A percentile compares a stretch with the other conserved stretches of the same genome.
Conservation (phyloP, 306 rosid genomes). For the Casuarina glauca region DNA sequence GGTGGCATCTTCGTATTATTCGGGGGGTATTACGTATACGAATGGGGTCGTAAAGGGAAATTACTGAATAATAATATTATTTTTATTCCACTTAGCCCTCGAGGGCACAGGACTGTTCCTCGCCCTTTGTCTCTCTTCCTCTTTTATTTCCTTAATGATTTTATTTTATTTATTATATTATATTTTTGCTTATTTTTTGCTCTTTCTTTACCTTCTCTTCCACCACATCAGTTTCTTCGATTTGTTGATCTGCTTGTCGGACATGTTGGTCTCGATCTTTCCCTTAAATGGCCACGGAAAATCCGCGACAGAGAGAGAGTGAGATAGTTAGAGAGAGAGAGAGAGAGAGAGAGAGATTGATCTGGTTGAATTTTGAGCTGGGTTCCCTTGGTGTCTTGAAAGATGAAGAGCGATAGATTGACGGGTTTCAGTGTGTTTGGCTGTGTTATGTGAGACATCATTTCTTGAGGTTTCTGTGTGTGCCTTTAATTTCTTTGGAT, state of each 20-base stretch:
- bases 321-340: slow-evolving; percentile 17
- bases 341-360: slow-evolving; percentile 10
- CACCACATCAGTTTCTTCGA: slow-evolving; percentile 66
- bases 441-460: slow-evolving; percentile 38
- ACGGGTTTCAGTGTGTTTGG: slow-evolving; percentile 17
- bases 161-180: background rate
- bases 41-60: slow-evolving; percentile 16
- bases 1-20: slow-evolving; percentile 26
- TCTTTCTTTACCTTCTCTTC: slow-evolving; percentile 63
- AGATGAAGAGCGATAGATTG: slow-evolving; percentile 27
- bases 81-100: background rate
- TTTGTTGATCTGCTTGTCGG: slow-evolving; percentile 90
- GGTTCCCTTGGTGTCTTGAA: slow-evolving; percentile 25
- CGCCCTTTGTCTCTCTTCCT: background rate
- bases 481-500: slow-evolving; percentile 55
- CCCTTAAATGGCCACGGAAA: slow-evolving; percentile 42
- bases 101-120: background rate
- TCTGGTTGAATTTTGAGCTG: slow-evolving; percentile 48
- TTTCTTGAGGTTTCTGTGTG: slow-evolving; percentile 40
- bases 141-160: background rate
- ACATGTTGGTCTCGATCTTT: slow-evolving; percentile 66
- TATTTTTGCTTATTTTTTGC: slow-evolving; percentile 1
- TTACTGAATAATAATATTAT: background rate
- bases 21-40: slow-evolving; percentile 27
- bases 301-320: slow-evolving; percentile 22